Base-by-base conservation (phyloP, 2,329 filamentous ascomycete genomes). In the Colletotrichum neosansevieriae region DNA sequence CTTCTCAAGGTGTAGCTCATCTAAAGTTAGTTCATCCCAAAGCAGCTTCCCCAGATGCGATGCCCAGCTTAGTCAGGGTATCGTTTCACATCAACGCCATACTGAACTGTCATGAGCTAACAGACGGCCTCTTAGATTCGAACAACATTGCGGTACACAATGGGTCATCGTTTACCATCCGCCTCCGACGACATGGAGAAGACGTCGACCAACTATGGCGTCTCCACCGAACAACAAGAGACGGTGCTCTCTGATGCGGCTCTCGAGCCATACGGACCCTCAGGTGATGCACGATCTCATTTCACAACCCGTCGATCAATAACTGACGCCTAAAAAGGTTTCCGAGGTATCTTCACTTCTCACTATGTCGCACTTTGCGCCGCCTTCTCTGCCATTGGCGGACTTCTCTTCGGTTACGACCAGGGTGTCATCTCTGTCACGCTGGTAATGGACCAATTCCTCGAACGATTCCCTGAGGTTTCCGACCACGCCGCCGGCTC, bases 371-470 rank as follows among this genome's bases (percentile, higher is more conserved):
- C 74, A 21, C 54, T 76, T 5, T 74, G 72, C 19, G 74, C 73
- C 4, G 72, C 70, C 67, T 76, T 76, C 54, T 60, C 74, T 3
- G 73, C 72, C 15, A 65, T 75, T 4, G 74, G 74, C 29, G 74
- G 74, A 49, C 72, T 76, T 44, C 72, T 76, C 5, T 76, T 85
- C 50, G 83, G 83, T 6, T 85, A 84, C 73, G 83, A 85, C 57
- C 83, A 81, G 1, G 82, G 82, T 40, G 78, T 85, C 42, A 76
- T 85, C 42, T 82, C 79, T 45, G 74, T 74, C 17, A 75, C 72
- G 49, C 71, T 76, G 44, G 72, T 72, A 40, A 72, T 75, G 36
- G 72, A 73, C 2, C 63, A 71, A 42, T 76, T 76, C 5, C 82
- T 82, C 77, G 76, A 82, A 63, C 72, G 74, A 0, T 81, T 80